Percentiles rank a stretch among this genome's conserved stretches.
Conservation (phyloP, 306 rosid species). For the Neltuma alba region DNA sequence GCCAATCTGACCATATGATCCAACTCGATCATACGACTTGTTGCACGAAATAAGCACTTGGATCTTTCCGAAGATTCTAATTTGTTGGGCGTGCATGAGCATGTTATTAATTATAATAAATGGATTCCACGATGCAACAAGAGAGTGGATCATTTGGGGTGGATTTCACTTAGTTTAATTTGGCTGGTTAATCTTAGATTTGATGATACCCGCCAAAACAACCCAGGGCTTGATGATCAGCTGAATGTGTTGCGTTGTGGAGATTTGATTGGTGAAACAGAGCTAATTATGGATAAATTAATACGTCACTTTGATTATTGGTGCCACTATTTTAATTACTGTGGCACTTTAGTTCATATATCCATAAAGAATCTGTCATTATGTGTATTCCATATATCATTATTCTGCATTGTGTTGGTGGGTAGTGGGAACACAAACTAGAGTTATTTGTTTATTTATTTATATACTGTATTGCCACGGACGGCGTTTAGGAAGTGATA, state of each 20-base stretch:
- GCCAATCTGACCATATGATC: too few relatives aligned
- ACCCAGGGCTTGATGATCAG: not conserved
- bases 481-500: not conserved
- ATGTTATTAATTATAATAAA: not conserved
- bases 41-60: not conserved
- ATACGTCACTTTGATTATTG: not conserved
- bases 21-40: too few relatives aligned
- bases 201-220: not conserved
- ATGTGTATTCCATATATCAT: not conserved
- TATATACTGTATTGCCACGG: too few relatives aligned
- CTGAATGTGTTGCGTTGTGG: not conserved
- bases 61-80: constrained; percentile 36
- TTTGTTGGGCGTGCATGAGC: not conserved
- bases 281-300: not conserved
- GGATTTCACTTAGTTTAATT: not conserved
- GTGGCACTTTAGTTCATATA: not conserved
- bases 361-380: not conserved
- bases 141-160: not conserved
- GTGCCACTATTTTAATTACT: not conserved
- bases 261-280: not conserved
- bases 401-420: too few relatives aligned
- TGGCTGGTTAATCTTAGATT: not conserved
- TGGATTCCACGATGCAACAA: not conserved
- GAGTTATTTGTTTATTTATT: too few relatives aligned
- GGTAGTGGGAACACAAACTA: too few relatives aligned